Evolutionary conservation across 139 green algal species (phyloP), one percentile per base, ranked within the genome.

Genomic region (Mesostigma viride): DNA sequence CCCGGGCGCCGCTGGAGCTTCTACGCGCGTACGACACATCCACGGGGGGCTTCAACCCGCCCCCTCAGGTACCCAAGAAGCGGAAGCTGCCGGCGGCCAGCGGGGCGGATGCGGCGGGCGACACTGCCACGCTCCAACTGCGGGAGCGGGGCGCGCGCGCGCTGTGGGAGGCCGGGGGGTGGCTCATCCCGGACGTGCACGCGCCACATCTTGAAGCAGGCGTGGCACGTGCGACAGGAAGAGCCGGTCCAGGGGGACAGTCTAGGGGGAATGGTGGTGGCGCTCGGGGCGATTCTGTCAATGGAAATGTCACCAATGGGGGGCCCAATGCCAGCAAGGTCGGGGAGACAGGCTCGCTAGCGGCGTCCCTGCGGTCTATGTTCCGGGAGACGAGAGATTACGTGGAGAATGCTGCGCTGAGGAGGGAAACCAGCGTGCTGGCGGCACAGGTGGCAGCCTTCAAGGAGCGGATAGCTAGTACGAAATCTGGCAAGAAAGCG

Each of bases 11-110:
- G n/a, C n/a, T n/a, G n/a, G n/a, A n/a, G n/a, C n/a, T n/a, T n/a
- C 27, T 22, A n/a, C 20, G 28, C 33, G 26, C 30, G 58, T 4
- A 31, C 32, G 36, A 57, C 24, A 26, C 31, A 2, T 53, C 30
- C 14, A 31, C 57, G 22, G n/a, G 53, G 6, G 26, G 34, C 22
- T 26, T 73, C 27, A 70, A 31, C 22, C 67, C 67, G 5, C 6
- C 22, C 35, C 22, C 20, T 24, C 61, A 61, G 6, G 22, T 73
- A 3, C 3, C 67, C 31, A 59, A 17, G 5, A 72, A 73, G 61
- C 58, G 59, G 61, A 73, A 3, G 3, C 22, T 64, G 3, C 3
- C n/a, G 67, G 67, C 2, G 67, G 67, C 31, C 72, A 72, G 3
- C 67, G 67, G 22, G 61, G 61, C 3, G 67, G 35, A n/a, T 32